Evolutionary conservation across 768 basidiomycete genomes (phyloP), one percentile per base, ranked within the genome.

Genomic region (Kwoniella shandongensis): DNA sequence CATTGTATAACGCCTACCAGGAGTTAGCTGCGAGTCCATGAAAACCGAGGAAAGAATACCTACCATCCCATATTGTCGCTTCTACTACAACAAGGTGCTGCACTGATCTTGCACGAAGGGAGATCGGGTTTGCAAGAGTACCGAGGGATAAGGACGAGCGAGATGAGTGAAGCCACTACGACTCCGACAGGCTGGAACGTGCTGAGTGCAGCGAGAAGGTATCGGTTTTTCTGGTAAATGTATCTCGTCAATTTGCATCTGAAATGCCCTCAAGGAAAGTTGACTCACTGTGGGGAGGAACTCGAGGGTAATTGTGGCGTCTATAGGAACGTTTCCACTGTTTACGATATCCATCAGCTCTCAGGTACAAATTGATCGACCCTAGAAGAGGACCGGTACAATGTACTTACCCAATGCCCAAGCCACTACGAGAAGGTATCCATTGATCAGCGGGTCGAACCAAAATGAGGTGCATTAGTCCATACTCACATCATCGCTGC

Each of bases 21-120:
- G 35, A 13, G 35, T 54, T 20, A 38, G 35, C 27, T 18, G 41
- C n/a, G 23, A 23, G n/a, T 7, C n/a, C 41, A n/a, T 7, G 15
- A 48, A 20, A 39, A 7, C n/a, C 20, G 22, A 39, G 7, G 20
- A 41, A 41, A 18, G 30, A 38, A 27, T 7, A 60, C 64, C 26
- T 23, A 69, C 67, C 84, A 85, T 18, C 84, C 84, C 80, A 81
- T 83, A 58, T 85, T 85, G 56, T 80, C 73, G 0, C 69, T 71
- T 61, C 78, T 79, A 4, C 75, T 65, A 61, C 84, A 85, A 59
- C 81, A 70, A 40, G 79, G 76, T 23, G 66, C 60, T 15, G 74
- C 57, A 3, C 66, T 54, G 6, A 62, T 54, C 2, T 52, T 50
- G 56, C 71, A 74, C 1, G 72, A 39, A 15, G 59, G 62, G 10